phyloP scores from a whole-genome alignment of 2,329 filamentous ascomycete genomes.

The Aaosphaeria arxii region DNA sequence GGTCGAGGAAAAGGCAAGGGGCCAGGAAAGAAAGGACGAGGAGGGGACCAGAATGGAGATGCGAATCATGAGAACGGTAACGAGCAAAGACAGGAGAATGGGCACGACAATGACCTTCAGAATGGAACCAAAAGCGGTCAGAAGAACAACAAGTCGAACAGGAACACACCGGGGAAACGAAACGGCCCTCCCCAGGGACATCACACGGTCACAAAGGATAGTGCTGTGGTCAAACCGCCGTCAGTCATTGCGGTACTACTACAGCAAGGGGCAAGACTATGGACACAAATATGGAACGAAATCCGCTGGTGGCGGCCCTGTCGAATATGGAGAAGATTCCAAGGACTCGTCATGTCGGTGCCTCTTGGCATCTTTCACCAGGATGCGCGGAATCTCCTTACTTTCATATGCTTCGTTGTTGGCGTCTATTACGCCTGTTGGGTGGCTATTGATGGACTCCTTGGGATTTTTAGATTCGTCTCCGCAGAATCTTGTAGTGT shows the following conservation, averaged over 20 bases:
- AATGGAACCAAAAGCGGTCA: too few relatives aligned
- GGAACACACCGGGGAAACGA: neutral
- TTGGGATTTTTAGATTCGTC: slow-evolving; percentile 16
- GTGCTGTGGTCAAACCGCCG: neutral
- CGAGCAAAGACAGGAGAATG: too few relatives aligned
- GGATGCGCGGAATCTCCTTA: slow-evolving; percentile 14
- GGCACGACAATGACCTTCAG: too few relatives aligned
- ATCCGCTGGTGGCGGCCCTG: slow-evolving; percentile 20
- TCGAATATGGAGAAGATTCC: slow-evolving; percentile 11
- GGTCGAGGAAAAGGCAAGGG: too few relatives aligned
- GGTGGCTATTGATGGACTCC: slow-evolving; percentile 16
- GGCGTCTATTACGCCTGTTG: slow-evolving; percentile 13
- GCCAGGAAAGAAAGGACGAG: too few relatives aligned
- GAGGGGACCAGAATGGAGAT: too few relatives aligned
- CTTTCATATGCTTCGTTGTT: slow-evolving; percentile 3
- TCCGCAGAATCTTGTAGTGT: slow-evolving; percentile 29
- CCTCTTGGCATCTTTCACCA: slow-evolving; percentile 7
- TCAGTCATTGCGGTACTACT: too few relatives aligned
- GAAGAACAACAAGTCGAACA: neutral
- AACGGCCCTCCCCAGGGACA: neutral
- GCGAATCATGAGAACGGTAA: too few relatives aligned
- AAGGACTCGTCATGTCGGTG: slow-evolving; percentile 8
- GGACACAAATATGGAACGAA: neutral
- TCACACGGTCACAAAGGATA: neutral
- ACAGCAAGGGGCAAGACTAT: too few relatives aligned